Base-by-base conservation (phyloP, 306 rosid species). In the Senna siamea region DNA sequence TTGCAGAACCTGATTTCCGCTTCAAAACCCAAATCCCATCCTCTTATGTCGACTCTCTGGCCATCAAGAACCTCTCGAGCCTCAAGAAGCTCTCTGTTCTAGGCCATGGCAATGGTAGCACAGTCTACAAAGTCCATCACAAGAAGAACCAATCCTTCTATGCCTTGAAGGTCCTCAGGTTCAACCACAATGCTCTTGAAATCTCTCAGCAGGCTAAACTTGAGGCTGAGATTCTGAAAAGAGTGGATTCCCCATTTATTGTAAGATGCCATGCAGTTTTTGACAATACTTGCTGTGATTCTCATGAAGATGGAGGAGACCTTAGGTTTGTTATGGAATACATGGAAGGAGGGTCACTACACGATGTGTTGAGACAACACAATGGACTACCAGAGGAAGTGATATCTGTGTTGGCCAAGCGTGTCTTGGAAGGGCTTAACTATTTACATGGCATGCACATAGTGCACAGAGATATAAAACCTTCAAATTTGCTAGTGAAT, bases 381-480 rank as follows among this genome's bases (percentile, higher is more conserved):
- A 80, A 35, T 19, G 80, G 80, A 50, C 50, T 91, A 5, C 60
- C 85, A 0, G 93, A 88, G 73, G 69, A 77, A 8, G 80, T 69
- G 40, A 86, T 88, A 13, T 78, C 86, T 6, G 54, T 50, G 0
- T 18, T 88, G 66, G 89, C 89, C 0, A 75, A 56, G 32, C 44
- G 86, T 6, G 86, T 85, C 26, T 79, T 91, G 61, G 85, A 79
- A 70, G 93, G 92, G 7, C 70, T 88, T 2, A 64, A 65, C 3
- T 85, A 87, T 37, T 56, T 90, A n/a, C 93, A 88, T 47, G 86
- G 67, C 28, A 77, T 81, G 81, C 70, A 81, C 63, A 80, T 91
- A 20, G 90, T 91, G 64, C 97, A 91, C 34, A 84, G 93, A 61
- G 94, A 91, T 71, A 88, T 91, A 13, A 88, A 88, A 5, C 94